These are phyloP conservation scores for Ophiostoma ips DNA, from an alignment of 2,329 filamentous ascomycete species.

Conservation along the genomic window DNA sequence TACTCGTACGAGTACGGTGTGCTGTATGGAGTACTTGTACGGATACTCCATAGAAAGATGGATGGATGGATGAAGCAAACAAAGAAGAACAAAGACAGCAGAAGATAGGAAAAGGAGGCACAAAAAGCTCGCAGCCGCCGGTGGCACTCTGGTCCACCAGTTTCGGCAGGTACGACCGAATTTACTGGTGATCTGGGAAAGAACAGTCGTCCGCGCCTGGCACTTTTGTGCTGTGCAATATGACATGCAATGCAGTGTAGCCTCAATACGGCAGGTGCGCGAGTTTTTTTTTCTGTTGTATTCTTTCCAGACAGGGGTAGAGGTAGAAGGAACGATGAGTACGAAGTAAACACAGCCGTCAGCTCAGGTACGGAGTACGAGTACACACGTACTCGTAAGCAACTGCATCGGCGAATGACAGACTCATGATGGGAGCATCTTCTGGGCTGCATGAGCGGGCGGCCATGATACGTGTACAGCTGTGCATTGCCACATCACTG, in stretches of 20 bases:
- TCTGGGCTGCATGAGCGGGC: neutral
- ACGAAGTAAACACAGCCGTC: neutral
- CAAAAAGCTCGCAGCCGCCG: neutral
- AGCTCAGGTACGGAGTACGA: neutral
- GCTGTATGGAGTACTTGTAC: too few relatives aligned
- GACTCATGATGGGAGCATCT: too few relatives aligned
- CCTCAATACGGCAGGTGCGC: neutral
- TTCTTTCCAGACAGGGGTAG: too few relatives aligned
- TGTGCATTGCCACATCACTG: slow-evolving; percentile 3
- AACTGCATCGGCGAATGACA: neutral
- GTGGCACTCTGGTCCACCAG: neutral
- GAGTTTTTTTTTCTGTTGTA: neutral
- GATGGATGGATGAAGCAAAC: too few relatives aligned
- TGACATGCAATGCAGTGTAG: neutral
- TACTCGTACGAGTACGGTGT: too few relatives aligned
- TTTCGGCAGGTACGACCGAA: neutral
- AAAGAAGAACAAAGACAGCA: neutral
- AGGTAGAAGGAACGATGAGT: neutral
- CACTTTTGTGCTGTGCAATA: neutral
- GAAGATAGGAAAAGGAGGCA: neutral
- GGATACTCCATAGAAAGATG: too few relatives aligned
- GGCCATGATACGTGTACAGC: neutral
- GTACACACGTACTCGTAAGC: neutral
- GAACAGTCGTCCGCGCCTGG: neutral
- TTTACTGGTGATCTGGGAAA: neutral